Evolutionary conservation across 2,329 filamentous ascomycete species (phyloP).

Genomic region (Diaporthe ampelina): DNA sequence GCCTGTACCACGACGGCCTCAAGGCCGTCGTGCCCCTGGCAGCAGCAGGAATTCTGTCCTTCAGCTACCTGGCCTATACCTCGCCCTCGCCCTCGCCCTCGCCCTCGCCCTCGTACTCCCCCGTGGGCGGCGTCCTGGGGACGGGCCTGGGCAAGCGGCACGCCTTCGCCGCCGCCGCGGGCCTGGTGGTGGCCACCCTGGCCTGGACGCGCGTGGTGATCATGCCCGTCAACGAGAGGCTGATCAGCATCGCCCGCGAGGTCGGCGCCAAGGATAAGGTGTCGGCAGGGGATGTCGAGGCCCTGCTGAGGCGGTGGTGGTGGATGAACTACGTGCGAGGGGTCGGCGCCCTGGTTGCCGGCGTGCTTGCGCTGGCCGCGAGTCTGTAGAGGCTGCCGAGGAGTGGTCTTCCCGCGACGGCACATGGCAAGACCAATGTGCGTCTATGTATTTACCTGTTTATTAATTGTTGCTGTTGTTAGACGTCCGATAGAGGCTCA

Average conservation of each 20-base stretch:
- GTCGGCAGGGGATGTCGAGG: constrained; percentile 22
- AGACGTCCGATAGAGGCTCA: neutral
- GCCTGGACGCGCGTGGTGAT: constrained; percentile 32
- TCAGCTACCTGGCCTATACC: neutral
- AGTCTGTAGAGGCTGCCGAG: constrained; percentile 14
- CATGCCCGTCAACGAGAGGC: constrained; percentile 35
- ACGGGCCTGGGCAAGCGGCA: neutral
- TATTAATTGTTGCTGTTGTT: neutral
- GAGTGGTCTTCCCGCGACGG: neutral
- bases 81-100: neutral
- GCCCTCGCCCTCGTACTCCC: neutral
- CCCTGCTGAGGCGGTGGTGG: constrained; percentile 18
- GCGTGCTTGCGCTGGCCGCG: constrained; percentile 30
- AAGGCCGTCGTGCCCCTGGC: constrained; percentile 37
- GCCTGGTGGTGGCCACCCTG: constrained; percentile 28
- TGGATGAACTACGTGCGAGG: constrained; percentile 37
- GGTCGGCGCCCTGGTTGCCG: constrained; percentile 24
- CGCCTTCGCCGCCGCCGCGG: constrained; percentile 17
- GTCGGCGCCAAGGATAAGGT: constrained; percentile 21
- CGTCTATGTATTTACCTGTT: neutral
- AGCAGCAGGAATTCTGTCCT: constrained; percentile 22
- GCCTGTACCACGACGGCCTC: constrained; percentile 34
- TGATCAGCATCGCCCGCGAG: constrained; percentile 29
- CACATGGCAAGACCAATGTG: neutral
- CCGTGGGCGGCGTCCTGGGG: neutral